phyloP scores from a whole-genome alignment of 2,329 filamentous ascomycete species.

The Chaetomiaceae sp. region DNA sequence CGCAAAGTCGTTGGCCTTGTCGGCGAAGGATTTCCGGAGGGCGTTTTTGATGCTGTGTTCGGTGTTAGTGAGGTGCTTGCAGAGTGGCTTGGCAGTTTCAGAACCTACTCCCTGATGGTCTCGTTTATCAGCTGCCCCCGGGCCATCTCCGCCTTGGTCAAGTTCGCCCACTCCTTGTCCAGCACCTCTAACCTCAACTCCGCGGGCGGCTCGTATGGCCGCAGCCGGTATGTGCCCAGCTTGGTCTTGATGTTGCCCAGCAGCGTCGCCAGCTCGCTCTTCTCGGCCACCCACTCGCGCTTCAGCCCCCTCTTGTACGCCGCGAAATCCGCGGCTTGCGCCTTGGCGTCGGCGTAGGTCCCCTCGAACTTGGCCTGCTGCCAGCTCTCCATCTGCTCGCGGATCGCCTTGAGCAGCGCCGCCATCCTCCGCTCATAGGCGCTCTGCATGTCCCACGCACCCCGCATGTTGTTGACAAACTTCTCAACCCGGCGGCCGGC shows the following conservation, averaged over 20 bases:
- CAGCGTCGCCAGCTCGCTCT: slow-evolving; percentile 88
- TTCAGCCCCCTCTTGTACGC: slow-evolving; percentile 90
- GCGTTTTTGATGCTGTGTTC: slow-evolving; percentile 84
- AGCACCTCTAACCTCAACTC: slow-evolving; percentile 78
- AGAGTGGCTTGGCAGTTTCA: neutral
- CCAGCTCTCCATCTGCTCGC: slow-evolving; percentile 71
- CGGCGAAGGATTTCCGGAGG: slow-evolving; percentile 85
- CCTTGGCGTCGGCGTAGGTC: slow-evolving; percentile 88
- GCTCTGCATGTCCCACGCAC: slow-evolving; percentile 99
- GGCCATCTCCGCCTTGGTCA: slow-evolving; percentile 81
- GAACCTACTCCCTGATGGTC: slow-evolving; percentile 80
- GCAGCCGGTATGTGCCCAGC: slow-evolving; percentile 85
- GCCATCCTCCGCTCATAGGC: slow-evolving; percentile 90
- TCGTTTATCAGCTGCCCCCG: slow-evolving; percentile 95
- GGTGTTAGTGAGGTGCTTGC: neutral
- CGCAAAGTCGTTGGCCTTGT: slow-evolving; percentile 98
- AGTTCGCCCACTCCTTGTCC: slow-evolving; percentile 73
- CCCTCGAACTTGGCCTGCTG: slow-evolving; percentile 78
- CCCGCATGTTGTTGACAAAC: slow-evolving; percentile 98
- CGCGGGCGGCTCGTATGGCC: slow-evolving; percentile 83
- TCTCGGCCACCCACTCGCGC: slow-evolving; percentile 94
- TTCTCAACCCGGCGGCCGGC: slow-evolving; percentile 95
- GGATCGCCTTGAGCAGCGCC: slow-evolving; percentile 70
- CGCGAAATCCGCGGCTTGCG: slow-evolving; percentile 75
- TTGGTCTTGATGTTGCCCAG: slow-evolving; percentile 99